Evolutionary conservation across 306 rosid genomes (phyloP), one percentile per base, ranked within the genome.

Genomic region (Cucurbita argyrosperma): DNA sequence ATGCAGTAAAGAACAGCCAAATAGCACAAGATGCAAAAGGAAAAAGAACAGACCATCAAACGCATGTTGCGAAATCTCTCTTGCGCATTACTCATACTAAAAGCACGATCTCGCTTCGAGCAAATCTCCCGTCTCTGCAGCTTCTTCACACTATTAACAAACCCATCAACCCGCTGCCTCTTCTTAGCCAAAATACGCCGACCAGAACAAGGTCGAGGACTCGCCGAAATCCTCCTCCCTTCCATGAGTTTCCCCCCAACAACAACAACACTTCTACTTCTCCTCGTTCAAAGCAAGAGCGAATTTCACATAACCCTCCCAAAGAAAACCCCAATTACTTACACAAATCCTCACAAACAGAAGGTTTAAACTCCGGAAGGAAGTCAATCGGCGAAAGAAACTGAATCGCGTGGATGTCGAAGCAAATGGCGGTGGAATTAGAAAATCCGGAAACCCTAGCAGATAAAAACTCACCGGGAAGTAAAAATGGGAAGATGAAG

Each of bases 1-100:
- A 30, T 7, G 5, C 16, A 16, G 40, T 7, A 35, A 60, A 10
- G 19, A 67, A 49, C 42, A 47, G 42, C 7, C n/a, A 39, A 72
- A 38, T 23, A 69, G 40, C 47, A 10, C 7, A 47, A 57, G 52
- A 57, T 7, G 21, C 21, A 18, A 52, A 38, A 49, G 0, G 14
- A 10, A 66, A 57, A 70, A 49, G 15, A 61, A 72, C 69, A n/a
- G 10, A 87, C 92, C 89, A 82, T 79, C 75, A 92, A 84, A 23
- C 94, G 90, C 80, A 92, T 92, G 76, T 89, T 85, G 67, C 93
- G 91, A 74, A 92, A 92, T 76, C 90, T 81, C 78, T 92, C 94
- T 65, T 85, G 87, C 7, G 94, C 89, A 79, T 88, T 84, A 80
- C 88, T 75, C 79, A 91, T 81, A 42, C 88, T 83, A 72, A 92